Base-by-base conservation (phyloP, 202 grass and related monocot species). In the Bolboschoenoplectus hybrid region DNA sequence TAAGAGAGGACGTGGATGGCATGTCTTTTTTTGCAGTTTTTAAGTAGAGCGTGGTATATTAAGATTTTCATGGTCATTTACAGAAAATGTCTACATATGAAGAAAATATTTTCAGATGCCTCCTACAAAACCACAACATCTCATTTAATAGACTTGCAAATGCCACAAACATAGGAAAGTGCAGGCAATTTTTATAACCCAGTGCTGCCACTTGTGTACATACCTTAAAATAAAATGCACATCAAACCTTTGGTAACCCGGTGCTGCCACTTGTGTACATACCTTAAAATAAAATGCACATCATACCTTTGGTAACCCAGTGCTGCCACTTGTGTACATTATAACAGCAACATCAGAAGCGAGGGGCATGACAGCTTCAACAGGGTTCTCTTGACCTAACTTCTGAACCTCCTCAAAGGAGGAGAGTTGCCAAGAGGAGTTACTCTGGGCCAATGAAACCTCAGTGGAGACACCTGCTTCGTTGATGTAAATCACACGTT, bases 221-320 rank as follows among this genome's bases (percentile, higher is more conserved):
- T 98, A 16, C 3, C 74, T 57, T 79, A 9, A 58, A 79, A 56
- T 56, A 56, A 56, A 74, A 79, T 79, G 74, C 13, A 11, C 55
- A 41, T 60, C 88, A 83, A 87, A 99, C 97, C 97, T 99, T 99
- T 46, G 97, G 97, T 82, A 98, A 90, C 51, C 95, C 95, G 78
- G 95, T 98, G 82, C 93, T 98, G 17, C 95, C 95, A 83, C 95
- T 98, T 82, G 95, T 98, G 76, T 98, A 98, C 95, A 98, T 98
- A 16, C 3, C 74, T 57, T 79, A 9, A 58, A 79, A 56, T 56
- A 56, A 56, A 74, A 79, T 79, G 74, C 13, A 11, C 55, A 60
- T 60, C 88, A 83, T 88, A 99, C 97, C 97, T 99, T 99, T 46
- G 97, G 97, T 84, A 99, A 91, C 55, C 97, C 97, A 82, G 97